Evolutionary conservation across 352 stramenopile genomes (phyloP).

Genomic region (Elongisporangium prolatum): DNA sequence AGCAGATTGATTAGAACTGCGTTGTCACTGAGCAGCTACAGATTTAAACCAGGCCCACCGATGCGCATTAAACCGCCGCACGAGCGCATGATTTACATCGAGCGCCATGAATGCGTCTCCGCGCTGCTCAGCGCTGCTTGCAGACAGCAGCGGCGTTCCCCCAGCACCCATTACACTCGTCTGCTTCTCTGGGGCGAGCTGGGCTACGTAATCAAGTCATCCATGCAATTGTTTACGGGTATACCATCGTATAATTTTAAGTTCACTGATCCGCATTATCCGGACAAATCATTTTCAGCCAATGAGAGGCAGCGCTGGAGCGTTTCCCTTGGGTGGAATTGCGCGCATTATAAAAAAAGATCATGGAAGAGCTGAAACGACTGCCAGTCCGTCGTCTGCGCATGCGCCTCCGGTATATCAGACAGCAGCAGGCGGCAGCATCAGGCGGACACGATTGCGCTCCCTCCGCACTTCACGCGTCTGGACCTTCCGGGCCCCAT

Average conservation of each 20-base stretch:
- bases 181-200: background rate
- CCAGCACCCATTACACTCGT: background rate
- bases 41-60: background rate
- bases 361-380: background rate
- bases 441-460: constrained; percentile 4
- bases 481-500: constrained; percentile 8
- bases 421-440: background rate
- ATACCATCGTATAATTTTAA: background rate
- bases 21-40: background rate
- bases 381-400: background rate
- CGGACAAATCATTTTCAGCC: background rate
- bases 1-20: background rate
- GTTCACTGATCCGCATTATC: background rate
- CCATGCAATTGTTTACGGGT: background rate
- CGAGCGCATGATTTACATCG: background rate
- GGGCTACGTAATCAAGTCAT: background rate
- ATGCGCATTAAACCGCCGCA: background rate
- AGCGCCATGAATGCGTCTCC: background rate
- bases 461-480: constrained; percentile 12
- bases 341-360: background rate
- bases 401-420: background rate
- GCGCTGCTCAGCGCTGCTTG: background rate
- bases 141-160: background rate
- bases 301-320: background rate
- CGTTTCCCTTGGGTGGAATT: background rate